These are phyloP conservation scores for Linum trigynum DNA, from an alignment of 345 rosid genomes.

Conservation along the genomic window DNA sequence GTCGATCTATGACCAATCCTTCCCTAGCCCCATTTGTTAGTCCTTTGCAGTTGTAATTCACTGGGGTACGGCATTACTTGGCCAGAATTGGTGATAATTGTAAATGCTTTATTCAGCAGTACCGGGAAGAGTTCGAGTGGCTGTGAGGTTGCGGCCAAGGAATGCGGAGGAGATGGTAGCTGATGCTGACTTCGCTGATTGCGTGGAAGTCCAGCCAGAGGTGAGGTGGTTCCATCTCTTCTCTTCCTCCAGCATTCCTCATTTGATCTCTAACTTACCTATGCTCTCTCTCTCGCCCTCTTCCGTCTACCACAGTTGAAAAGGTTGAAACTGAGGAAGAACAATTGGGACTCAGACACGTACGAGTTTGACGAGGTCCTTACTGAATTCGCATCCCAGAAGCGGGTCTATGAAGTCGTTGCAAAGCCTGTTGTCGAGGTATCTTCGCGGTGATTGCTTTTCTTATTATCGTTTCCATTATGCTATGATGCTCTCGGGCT, in stretches of 20 bases:
- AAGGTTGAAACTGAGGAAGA: constrained; percentile 27
- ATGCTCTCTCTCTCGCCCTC: neutral
- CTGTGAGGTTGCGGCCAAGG: constrained; percentile 25
- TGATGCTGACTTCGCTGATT: constrained; percentile 25
- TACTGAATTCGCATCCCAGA: constrained; percentile 30
- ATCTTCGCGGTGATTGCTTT: neutral
- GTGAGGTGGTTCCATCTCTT: neutral
- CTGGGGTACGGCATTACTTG: too few species aligned
- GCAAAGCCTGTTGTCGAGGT: constrained; percentile 33
- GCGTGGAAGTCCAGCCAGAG: constrained; percentile 28
- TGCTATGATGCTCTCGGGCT: neutral
- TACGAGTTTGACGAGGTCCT: constrained; percentile 29
- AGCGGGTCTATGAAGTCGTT: constrained; percentile 29
- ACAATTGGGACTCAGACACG: constrained; percentile 29
- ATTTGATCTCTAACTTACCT: neutral
- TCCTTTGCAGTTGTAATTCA: too few species aligned
- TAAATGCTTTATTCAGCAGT: constrained; percentile 8
- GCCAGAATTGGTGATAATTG: neutral
- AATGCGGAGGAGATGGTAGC: constrained; percentile 21
- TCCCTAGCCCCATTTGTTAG: neutral
- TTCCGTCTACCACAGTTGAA: constrained; percentile 13
- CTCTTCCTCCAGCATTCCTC: neutral
- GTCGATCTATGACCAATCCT: too few species aligned
- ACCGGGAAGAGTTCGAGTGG: constrained; percentile 28
- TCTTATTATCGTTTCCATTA: neutral